Percentiles rank a stretch among this genome's conserved stretches.
phyloP scores from a whole-genome alignment of 192 early-diverging fungal species.

The Lunasporangiospora selenospora region DNA sequence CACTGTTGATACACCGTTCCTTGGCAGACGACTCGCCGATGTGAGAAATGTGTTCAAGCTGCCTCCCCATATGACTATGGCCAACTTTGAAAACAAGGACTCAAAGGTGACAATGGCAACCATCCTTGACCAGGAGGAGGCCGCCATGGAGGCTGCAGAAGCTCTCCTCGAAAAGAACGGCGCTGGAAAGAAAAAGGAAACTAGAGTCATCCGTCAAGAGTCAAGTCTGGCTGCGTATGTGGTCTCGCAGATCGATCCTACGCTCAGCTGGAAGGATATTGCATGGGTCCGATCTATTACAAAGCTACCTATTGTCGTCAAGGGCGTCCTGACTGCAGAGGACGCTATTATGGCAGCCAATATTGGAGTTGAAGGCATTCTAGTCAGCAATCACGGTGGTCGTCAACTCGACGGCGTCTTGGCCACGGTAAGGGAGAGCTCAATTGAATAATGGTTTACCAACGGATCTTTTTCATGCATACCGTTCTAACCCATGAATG shows the following conservation, averaged over 20 bases:
- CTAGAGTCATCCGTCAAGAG: constrained; percentile 25
- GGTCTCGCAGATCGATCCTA: constrained; percentile 81
- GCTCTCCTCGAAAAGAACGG: constrained; percentile 47
- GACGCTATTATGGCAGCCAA: constrained; percentile 89
- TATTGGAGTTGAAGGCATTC: constrained; percentile 81
- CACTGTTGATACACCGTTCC: constrained; percentile 83
- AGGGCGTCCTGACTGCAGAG: constrained; percentile 90
- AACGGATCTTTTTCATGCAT: background rate
- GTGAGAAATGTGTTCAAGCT: constrained; percentile 79
- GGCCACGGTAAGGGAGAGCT: constrained; percentile 50
- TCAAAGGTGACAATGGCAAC: constrained; percentile 49
- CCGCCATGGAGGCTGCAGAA: constrained; percentile 39
- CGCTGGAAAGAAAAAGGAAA: background rate
- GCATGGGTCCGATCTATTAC: constrained; percentile 88
- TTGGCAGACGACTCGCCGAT: constrained; percentile 80
- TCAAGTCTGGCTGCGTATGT: constrained; percentile 58
- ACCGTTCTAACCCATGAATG: too few relatives aligned
- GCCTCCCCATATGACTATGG: constrained; percentile 65
- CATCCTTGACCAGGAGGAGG: constrained; percentile 26
- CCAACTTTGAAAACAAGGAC: constrained; percentile 64
- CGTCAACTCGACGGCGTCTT: constrained; percentile 88
- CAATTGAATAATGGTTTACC: too few relatives aligned
- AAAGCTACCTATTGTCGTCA: constrained; percentile 86
- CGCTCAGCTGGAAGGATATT: constrained; percentile 88
- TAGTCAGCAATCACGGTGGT: constrained; percentile 97